Conservation (phyloP, 805 yeast genomes). For the Metschnikowia chrysomelidarum region DNA sequence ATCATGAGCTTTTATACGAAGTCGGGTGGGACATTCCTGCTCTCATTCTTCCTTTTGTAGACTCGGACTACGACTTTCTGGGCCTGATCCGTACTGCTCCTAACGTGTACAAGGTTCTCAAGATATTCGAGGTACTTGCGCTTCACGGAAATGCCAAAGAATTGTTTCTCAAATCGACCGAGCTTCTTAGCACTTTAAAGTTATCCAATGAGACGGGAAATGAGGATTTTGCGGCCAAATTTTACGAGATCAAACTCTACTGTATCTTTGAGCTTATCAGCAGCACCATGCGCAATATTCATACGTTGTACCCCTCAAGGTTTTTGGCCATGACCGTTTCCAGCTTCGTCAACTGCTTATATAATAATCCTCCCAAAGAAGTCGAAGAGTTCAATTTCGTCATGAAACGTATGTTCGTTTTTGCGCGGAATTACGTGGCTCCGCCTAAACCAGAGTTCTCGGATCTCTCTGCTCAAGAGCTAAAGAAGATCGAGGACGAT, state of each 20-base stretch:
- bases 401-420: conserved; percentile 60
- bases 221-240: conserved; percentile 20
- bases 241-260: conserved; percentile 60
- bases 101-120: conserved; percentile 38
- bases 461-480: conserved; percentile 40
- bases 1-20: conserved; percentile 54
- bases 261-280: conserved; percentile 62
- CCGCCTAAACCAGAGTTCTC: conserved; percentile 35
- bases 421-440: conserved; percentile 48
- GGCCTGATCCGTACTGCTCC: conserved; percentile 37
- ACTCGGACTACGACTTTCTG: conserved; percentile 28
- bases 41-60: conserved; percentile 56
- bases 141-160: conserved; percentile 78
- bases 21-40: conserved; percentile 94
- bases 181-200: conserved; percentile 47
- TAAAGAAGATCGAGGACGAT: conserved; percentile 43
- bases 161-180: conserved; percentile 67
- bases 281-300: conserved; percentile 56
- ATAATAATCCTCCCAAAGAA: conserved; percentile 25
- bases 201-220: conserved; percentile 19
- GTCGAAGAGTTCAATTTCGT: conserved; percentile 38
- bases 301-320: conserved; percentile 74
- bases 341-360: conserved; percentile 52
- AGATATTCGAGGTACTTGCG: conserved; percentile 62
- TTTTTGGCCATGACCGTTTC: conserved; percentile 69